Evolutionary conservation across 176 grass and related monocot species (phyloP), one percentile per base, ranked within the genome.

Genomic region (Thalia dealbata): DNA sequence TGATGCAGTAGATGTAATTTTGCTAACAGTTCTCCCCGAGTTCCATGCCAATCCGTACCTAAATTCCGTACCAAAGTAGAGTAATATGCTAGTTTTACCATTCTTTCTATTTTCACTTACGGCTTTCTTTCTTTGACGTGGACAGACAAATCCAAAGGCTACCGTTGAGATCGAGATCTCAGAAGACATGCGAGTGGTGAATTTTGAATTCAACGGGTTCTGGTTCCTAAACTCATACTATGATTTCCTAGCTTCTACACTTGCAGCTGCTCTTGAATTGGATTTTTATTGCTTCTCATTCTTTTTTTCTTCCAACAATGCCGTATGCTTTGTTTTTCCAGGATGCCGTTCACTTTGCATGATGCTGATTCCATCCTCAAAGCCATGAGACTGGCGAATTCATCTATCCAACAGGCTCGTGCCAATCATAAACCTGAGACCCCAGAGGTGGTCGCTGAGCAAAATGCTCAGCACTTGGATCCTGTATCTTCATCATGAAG

Each of bases 201-300:
- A 82, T 78, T 86, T 96, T 12, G 89, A 92, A 51, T 96, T 92
- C 82, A 80, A 78, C 62, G 81, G 89, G 92, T 96, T 92, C 61
- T 29, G 7, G 61, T 61, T 29, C 11, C 45, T 48, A 48, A 9
- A 64, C 13, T 14, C 28, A 14, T 14, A 8, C 14, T 23, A 21
- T 75, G n/a, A n/a, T n/a, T n/a, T n/a, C n/a, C n/a, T n/a, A n/a
- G n/a, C n/a, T 67, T 78, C 29, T 45, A 67, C 75, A 1, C n/a
- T 45, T 43, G 14, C 50, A 22, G 73, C 54, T 64, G 51, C 32
- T 55, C n/a, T 54, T 63, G 44, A 61, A 59, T 72, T 54, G 60
- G 50, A 21, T 83, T 74, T 27, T 63, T 51, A 29, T 0, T 50
- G 16, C 46, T 29, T 63, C 51, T 7, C 14, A 50, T 77, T 50